Evolutionary conservation across 73 alveolate genomes (phyloP), one percentile per base, ranked within the genome.

Genomic region (Paramecium bursaria): DNA sequence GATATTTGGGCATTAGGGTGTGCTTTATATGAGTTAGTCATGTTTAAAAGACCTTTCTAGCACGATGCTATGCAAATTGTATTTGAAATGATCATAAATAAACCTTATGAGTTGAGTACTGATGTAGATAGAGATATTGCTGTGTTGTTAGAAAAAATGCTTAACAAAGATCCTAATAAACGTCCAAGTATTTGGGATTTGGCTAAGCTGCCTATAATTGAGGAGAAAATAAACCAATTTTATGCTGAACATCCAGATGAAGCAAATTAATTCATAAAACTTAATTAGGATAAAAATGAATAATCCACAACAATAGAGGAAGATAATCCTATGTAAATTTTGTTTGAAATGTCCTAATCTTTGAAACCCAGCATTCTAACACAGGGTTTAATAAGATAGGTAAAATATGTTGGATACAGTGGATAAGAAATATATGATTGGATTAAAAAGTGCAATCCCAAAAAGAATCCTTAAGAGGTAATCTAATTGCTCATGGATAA

Each of bases 1-100:
- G 99, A 97, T 85, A 94, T 97, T 11, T 97, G 99, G 99, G 97
- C 99, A 29, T 73, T 97, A 46, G 99, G 99, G 1, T 95, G 98
- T 85, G 95, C 97, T 27, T 75, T 97, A 10, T 97, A 97, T 79
- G 99, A 97, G 88, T 87, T 97, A 75, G 94, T 92, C 42, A 91
- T 97, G 46, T 86, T 94, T 46, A 87, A 86, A 48, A 90, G 97
- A 87, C 99, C 99, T 25, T 97, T 97, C 79, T 97, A 96, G 35
- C 95, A 95, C 19, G 95, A 91, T 13, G 90, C 50, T 11, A 86
- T 92, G 0, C 31, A 77, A 35, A 91, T 88, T 0, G 82, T 94
- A 39, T 90, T 92, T 54, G 94, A 92, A 2, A 88, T 75, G 86
- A 92, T 94, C 54, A 42, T 22, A 35, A 75, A 80, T 44, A 55